phyloP scores from a whole-genome alignment of 2,329 filamentous ascomycete genomes.

The Chaetomium globosum region DNA sequence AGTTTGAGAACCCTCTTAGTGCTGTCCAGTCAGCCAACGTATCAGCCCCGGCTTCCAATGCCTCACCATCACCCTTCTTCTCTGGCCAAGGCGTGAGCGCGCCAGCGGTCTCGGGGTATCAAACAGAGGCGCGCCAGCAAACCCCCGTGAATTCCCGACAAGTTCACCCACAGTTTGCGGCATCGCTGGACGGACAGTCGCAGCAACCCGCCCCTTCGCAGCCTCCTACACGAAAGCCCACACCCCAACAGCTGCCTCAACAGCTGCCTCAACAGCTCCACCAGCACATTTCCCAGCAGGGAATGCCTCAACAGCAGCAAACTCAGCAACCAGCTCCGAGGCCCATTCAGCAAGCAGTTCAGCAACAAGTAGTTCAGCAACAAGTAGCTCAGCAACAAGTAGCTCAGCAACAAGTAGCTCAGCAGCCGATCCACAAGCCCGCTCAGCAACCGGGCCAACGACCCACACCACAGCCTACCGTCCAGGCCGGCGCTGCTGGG shows the following conservation, averaged over 20 bases:
- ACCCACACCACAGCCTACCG: constrained; percentile 1
- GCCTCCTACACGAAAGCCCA: constrained; percentile 19
- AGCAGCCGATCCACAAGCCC: background rate
- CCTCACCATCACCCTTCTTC: constrained; percentile 25
- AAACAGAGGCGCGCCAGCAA: constrained; percentile 26
- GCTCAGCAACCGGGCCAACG: constrained; percentile 6
- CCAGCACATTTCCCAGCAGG: background rate
- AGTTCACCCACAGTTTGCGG: constrained; percentile 29
- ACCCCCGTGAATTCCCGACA: constrained; percentile 11
- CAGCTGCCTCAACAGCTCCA: constrained; percentile 33
- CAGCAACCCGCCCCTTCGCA: constrained; percentile 26
- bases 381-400: constrained; percentile 24
- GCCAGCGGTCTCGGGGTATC: constrained; percentile 16
- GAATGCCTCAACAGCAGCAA: constrained; percentile 22
- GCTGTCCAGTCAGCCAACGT: constrained; percentile 22
- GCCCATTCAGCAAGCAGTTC: background rate
- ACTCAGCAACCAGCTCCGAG: constrained; percentile 8
- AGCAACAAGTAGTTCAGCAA: constrained; percentile 6
- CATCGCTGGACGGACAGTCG: constrained; percentile 25
- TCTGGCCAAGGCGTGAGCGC: constrained; percentile 16
- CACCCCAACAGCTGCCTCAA: constrained; percentile 26
- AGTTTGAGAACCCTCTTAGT: constrained; percentile 34
- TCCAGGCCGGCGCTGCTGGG: background rate
- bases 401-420: background rate
- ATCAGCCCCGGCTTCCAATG: constrained; percentile 19